A percentile compares a stretch with the other conserved stretches of the same genome.
Conservation (phyloP, 2,329 filamentous ascomycete species). For the Fusarium sp. region DNA sequence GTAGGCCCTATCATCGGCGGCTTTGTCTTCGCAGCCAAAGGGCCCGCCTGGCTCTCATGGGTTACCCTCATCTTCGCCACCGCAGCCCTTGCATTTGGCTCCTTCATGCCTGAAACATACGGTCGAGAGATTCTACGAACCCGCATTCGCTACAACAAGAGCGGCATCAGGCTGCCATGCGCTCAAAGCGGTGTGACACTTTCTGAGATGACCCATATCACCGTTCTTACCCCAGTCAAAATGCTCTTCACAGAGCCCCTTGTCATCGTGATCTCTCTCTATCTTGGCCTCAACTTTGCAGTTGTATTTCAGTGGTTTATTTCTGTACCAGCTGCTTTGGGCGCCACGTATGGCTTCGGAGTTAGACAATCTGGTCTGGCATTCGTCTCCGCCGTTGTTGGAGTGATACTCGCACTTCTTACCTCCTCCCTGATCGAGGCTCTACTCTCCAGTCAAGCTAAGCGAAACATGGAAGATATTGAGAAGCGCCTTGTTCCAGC, state of each 20-base stretch:
- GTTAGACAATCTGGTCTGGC: neutral
- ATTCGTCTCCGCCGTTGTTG: neutral
- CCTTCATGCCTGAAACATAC: conserved; percentile 5
- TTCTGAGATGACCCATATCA: neutral
- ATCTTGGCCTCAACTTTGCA: neutral
- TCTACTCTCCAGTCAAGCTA: neutral
- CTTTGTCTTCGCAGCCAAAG: neutral
- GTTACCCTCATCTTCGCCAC: neutral
- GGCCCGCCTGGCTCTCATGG: neutral
- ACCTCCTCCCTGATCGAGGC: neutral
- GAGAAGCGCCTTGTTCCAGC: neutral
- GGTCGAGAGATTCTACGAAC: neutral
- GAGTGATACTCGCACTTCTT: neutral
- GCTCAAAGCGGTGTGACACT: neutral
- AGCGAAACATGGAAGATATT: neutral
- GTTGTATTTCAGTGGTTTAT: neutral
- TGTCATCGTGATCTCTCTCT: neutral
- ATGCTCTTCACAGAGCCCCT: neutral
- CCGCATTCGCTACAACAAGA: conserved; percentile 1
- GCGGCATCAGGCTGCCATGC: neutral
- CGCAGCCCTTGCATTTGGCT: neutral
- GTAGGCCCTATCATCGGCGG: neutral
- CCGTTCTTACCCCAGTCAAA: neutral
- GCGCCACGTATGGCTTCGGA: neutral
- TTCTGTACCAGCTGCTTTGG: neutral